Base-by-base conservation (phyloP, 2,329 filamentous ascomycete genomes). In the Bipolaris cookei region DNA sequence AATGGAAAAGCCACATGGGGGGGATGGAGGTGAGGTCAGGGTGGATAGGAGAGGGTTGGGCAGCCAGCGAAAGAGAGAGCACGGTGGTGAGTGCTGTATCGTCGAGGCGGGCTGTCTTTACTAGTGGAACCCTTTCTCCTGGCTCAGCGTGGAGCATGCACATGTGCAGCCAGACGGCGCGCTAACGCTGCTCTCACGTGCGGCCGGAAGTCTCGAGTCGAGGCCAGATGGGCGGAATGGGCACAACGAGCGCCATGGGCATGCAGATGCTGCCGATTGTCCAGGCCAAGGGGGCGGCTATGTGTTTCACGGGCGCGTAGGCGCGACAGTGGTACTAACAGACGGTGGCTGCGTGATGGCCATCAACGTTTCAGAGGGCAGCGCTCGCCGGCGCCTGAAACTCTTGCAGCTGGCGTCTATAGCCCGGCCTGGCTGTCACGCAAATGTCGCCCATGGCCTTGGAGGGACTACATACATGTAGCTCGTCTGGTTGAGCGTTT, bases 151-250 rank as follows among this genome's bases (percentile, higher is more conserved):
- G 41, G 48, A 48, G 43, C 42, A 32, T 34, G 44, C 38, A 47
- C 46, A 47, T 39, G 48, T 42, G 51, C 50, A 51, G 52, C 45
- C 28, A 30, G 42, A 46, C 48, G 52, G 58, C 55, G 56, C 60
- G 60, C 62, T 64, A 61, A 58, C 43, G 47, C 54, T 51, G 55
- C 47, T 38, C 51, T 54, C 62, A 62, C 62, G 64, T 65, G 65
- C 57, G 49, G 45, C 35, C 51, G 54, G 54, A 57, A 6, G 18
- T 39, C 28, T 30, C 28, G 28, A 30, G 28, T 30, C 10, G 10
- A 30, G 28, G 28, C 28, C 3, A 4, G 13, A 4, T 30, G 28
- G 28, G 28, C 28, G 28, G 3, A 30, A 13, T 30, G 28, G 28
- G 28, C 28, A 30, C 28, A 11, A 30, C 13, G 28, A 30, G 28